A percentile compares a stretch with the other conserved stretches of the same genome.
These are phyloP conservation scores for Lactifluus rugatus DNA, from an alignment of 768 basidiomycete species.

Conservation along the genomic window DNA sequence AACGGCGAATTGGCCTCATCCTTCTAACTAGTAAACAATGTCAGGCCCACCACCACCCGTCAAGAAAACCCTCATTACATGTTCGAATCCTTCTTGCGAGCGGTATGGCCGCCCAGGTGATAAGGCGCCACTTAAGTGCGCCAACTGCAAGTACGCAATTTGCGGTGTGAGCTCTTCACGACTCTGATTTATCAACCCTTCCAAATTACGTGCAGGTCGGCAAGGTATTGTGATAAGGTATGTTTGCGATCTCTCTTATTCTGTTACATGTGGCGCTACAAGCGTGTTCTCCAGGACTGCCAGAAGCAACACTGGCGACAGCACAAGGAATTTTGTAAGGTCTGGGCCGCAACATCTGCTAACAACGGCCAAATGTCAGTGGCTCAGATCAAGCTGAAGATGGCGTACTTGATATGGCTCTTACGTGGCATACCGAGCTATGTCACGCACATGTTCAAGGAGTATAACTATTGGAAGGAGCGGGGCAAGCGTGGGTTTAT, in stretches of 20 bases:
- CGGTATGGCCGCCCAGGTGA: background rate
- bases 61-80: constrained; percentile 17
- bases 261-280: background rate
- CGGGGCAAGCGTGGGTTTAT: constrained; percentile 17
- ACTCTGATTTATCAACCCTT: background rate
- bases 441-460: constrained; percentile 15
- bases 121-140: constrained; percentile 19
- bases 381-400: constrained; percentile 20
- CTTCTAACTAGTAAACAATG: constrained; percentile 1
- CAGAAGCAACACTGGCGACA: constrained; percentile 19
- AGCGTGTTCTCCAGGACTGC: constrained; percentile 5
- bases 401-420: constrained; percentile 21
- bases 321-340: constrained; percentile 21
- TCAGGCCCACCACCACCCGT: constrained; percentile 16
- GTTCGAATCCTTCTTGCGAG: constrained; percentile 14
- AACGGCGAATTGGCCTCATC: background rate
- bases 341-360: constrained; percentile 17
- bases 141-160: constrained; percentile 16
- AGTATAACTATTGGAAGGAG: constrained; percentile 12
- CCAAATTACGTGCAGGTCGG: constrained; percentile 7
- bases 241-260: background rate
- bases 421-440: constrained; percentile 19
- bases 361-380: constrained; percentile 15
- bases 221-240: constrained; percentile 18
- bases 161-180: background rate